phyloP scores from a whole-genome alignment of 2,329 filamentous ascomycete genomes.

The Bisporella sp. region DNA sequence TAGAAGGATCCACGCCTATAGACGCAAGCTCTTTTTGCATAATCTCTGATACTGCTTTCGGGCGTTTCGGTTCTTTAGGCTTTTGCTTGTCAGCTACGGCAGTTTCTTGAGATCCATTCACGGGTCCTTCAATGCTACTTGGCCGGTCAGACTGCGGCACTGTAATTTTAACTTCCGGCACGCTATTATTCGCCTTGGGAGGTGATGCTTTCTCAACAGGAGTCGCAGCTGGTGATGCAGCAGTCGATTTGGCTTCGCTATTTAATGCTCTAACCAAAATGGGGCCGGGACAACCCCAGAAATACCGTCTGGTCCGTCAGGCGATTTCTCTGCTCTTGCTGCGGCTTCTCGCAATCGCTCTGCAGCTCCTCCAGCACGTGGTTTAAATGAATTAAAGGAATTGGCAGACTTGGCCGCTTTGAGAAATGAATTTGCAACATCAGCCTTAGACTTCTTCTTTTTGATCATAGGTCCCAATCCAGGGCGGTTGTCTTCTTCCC shows the following conservation, averaged over 20 bases:
- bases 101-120: slow-evolving; percentile 29
- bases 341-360: slow-evolving; percentile 59
- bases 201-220: slow-evolving; percentile 15
- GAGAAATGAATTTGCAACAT: slow-evolving; percentile 69
- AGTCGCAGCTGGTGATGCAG: slow-evolving; percentile 20
- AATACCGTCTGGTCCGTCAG: slow-evolving; percentile 78
- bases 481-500: slow-evolving; percentile 45
- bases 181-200: slow-evolving; percentile 26
- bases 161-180: slow-evolving; percentile 54
- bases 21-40: slow-evolving; percentile 27
- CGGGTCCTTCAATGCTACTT: slow-evolving; percentile 32
- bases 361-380: slow-evolving; percentile 77
- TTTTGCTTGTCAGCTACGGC: slow-evolving; percentile 22
- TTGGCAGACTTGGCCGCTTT: slow-evolving; percentile 69
- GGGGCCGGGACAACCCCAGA: slow-evolving; percentile 82
- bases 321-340: slow-evolving; percentile 47
- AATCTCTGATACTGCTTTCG: slow-evolving; percentile 24
- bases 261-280: slow-evolving; percentile 34
- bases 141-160: slow-evolving; percentile 37
- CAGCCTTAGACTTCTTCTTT: slow-evolving; percentile 63
- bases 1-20: slow-evolving; percentile 67
- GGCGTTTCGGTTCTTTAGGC: slow-evolving; percentile 21
- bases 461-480: slow-evolving; percentile 90
- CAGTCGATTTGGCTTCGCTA: slow-evolving; percentile 28
- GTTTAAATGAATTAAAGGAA: slow-evolving; percentile 63